Evolutionary conservation across 768 basidiomycete genomes (phyloP), one percentile per base, ranked within the genome.

Genomic region (Austroboletus festivus): DNA sequence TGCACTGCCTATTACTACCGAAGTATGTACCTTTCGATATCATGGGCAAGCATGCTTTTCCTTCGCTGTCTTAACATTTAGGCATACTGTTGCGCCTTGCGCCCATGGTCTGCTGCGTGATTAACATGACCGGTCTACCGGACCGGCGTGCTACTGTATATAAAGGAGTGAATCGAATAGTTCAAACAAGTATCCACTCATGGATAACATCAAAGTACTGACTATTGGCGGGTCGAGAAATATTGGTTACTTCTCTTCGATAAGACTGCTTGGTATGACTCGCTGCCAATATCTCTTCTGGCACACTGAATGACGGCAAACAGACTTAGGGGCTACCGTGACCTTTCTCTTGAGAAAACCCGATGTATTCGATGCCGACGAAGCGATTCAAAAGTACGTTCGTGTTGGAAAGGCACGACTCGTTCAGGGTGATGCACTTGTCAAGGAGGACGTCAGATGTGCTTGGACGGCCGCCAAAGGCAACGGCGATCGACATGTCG

Each of bases 261-360:
- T 77, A 38, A 65, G 76, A n/a, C 65, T 82, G 7, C 71, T 81
- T 11, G 69, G 79, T 78, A 49, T 22, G 71, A 60, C 16, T 33
- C 15, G 20, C 20, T 18, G 16, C 13, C 20, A 2, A 4, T 11
- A 20, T 20, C 1, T 4, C 6, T n/a, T 18, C n/a, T 2, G 0
- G 22, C 37, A 37, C 13, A 7, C 30, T 51, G 38, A 44, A 24
- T n/a, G 4, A 24, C 5, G 9, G 35, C n/a, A 19, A 37, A 39
- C 55, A 86, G 85, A 70, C 5, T 64, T 72, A 43, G 84, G 85
- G 33, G 71, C 77, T 3, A 80, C 73, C 2, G 80, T 86, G 0
- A 83, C 83, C 0, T 86, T 83, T 55, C 71, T 86, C 12, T 71
- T 87, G 30, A 78, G 86, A 24, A 72, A 68, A 16, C 66, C 75